Conservation (phyloP, 352 stramenopile species). For the Globisporangium megalacanthum region DNA sequence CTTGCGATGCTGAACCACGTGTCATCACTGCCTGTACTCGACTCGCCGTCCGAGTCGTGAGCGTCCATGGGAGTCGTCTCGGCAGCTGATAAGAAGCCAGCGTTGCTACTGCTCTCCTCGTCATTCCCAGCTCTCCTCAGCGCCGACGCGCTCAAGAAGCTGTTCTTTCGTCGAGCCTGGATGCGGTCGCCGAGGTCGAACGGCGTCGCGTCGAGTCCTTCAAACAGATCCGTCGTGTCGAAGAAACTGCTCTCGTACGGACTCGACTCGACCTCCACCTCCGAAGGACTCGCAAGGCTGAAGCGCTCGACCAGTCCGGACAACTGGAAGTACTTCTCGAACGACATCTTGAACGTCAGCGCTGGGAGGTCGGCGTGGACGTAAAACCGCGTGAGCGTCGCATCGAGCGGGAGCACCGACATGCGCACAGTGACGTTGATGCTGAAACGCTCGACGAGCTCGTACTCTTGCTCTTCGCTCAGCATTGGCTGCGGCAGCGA, state of each 20-base stretch:
- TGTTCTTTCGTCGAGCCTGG: constrained; percentile 17
- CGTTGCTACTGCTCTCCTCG: constrained; percentile 21
- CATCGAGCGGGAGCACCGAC: constrained; percentile 80
- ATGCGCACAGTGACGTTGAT: constrained; percentile 84
- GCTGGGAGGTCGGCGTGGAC: constrained; percentile 78
- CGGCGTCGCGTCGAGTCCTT: constrained; percentile 13
- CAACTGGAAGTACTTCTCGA: constrained; percentile 82
- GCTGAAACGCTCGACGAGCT: constrained; percentile 80
- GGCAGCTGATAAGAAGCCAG: constrained; percentile 8
- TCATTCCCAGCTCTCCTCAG: constrained; percentile 47
- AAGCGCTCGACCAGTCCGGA: constrained; percentile 57
- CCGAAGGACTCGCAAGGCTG: constrained; percentile 17
- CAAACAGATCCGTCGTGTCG: constrained; percentile 15
- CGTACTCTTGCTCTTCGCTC: constrained; percentile 58
- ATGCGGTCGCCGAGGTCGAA: constrained; percentile 26
- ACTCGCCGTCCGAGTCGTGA: constrained; percentile 48
- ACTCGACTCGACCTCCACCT: constrained; percentile 1
- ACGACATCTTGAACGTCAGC: constrained; percentile 79
- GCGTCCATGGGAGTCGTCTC: constrained; percentile 18
- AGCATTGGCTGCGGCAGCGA: constrained; percentile 31
- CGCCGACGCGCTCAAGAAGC: constrained; percentile 42
- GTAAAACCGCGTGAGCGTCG: constrained; percentile 78
- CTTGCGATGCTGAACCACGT: constrained; percentile 88
- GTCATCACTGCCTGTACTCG: constrained; percentile 79
- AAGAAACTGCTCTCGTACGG: constrained; percentile 13